Base-by-base conservation (phyloP, 768 basidiomycete genomes). In the Mycena chlorophos region DNA sequence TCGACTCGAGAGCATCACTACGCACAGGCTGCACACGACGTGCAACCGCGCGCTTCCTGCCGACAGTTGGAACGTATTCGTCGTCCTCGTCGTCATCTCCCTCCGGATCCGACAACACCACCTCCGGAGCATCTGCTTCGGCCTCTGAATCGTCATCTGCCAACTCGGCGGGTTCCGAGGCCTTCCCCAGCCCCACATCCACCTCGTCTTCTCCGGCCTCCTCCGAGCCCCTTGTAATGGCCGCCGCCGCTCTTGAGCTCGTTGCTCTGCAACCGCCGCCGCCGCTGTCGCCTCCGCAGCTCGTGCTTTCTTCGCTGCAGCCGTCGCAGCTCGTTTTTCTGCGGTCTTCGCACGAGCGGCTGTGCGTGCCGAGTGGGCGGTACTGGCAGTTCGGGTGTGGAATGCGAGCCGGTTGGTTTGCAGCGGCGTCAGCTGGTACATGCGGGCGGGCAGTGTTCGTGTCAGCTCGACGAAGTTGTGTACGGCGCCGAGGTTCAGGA, bases 381-480 rank as follows among this genome's bases (percentile, higher is more conserved):
- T 43, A n/a, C 22, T 19, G 8, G 40, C 10, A 10, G 20, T 43
- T 10, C 10, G 10, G 8, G 16, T 43, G 20, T 43, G 40, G 40
- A 43, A 43, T 10, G 12, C 40, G 22, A 43, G 12, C 10, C 40
- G 40, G 22, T 43, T 19, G 8, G 40, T 20, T 19, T 43, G 40
- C 8, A 12, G 12, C 10, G 10, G 22, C 10, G 8, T 16, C 12
- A 43, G 40, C 20, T 20, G 14, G 12, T 10, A 43, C 8, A 23
- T 8, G 8, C 20, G 12, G 14, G 40, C 10, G 20, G 40, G 40
- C 16, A 43, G 40, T 8, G 22, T 19, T 8, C 40, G 22, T 12
- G 40, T 43, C 8, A 43, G 22, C 40, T 43, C 40, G 40, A 43
- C 40, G 40, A 43, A 43, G 22, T 43, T 43, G 40, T 43, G 40